Evolutionary conservation across 768 basidiomycete species (phyloP), one percentile per base, ranked within the genome.

Genomic region (Clavaria fumosa): DNA sequence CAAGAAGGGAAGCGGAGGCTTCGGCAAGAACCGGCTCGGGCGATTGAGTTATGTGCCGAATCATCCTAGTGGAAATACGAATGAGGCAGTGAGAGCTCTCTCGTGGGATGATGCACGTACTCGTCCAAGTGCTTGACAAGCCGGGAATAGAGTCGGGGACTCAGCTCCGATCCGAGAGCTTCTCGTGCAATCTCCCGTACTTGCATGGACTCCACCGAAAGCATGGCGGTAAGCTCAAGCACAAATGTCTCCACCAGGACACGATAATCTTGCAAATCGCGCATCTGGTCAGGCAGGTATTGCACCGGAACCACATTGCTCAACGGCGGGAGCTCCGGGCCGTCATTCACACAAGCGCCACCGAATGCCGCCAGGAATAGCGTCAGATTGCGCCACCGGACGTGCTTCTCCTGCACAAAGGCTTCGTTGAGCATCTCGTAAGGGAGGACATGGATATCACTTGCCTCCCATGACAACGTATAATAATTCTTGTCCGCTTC

Each of bases 311-410:
- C 66, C 24, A 75, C 59, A 5, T 62, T 48, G 12, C 66, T 58
- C 17, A 84, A 56, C 17, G 65, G 60, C n/a, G 57, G 54, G 23
- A 66, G 54, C 28, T 74, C 62, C 22, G 67, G 62, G 31, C 63
- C 58, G 11, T 78, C 71, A 27, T 63, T 58, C 14, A 72, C 57
- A 43, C 78, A 78, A 4, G 70, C 61, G 4, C 79, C 78, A 24
- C 76, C 75, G n/a, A 77, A 66, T 0, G 81, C 70, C 3, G 82
- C 73, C 26, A 91, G 60, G 55, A 80, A 84, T 17, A 86, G 57
- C 0, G 81, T 77, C 9, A 86, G 59, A 50, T 90, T 86, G 48
- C 83, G 78, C 88, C 89, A 95, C 46, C 86, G 80, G 24, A 65
- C 69, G 28, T 75, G 69, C 45, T 73, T 66, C 14, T 85, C 82